Conservation (phyloP, 2,329 filamentous ascomycete species). For the Colletotrichum sp. region DNA sequence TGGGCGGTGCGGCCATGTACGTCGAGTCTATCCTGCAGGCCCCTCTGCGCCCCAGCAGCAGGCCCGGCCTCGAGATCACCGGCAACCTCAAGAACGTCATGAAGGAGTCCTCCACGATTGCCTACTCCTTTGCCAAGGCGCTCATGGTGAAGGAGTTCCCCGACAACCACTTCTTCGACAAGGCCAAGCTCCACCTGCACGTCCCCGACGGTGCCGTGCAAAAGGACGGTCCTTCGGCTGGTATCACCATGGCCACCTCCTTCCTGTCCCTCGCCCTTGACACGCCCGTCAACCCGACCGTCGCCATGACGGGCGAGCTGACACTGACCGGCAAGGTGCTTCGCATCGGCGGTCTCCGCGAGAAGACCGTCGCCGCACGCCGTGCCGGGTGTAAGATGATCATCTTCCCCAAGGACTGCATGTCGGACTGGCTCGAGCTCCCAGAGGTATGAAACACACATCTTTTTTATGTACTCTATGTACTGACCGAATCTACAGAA, state of each 20-base stretch:
- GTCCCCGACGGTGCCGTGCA: slow-evolving; percentile 95
- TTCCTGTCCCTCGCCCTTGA: slow-evolving; percentile 86
- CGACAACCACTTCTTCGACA: slow-evolving; percentile 94
- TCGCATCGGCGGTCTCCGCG: slow-evolving; percentile 88
- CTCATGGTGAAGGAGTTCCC: slow-evolving; percentile 85
- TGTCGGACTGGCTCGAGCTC: slow-evolving; percentile 96
- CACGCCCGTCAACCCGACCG: slow-evolving; percentile 77
- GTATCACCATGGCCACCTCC: slow-evolving; percentile 98
- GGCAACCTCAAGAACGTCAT: slow-evolving; percentile 96
- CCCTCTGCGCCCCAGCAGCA: slow-evolving; percentile 73
- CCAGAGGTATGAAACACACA: slow-evolving; percentile 75
- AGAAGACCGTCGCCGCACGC: slow-evolving; percentile 96
- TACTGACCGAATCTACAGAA: slow-evolving; percentile 64
- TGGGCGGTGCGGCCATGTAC: slow-evolving; percentile 96
- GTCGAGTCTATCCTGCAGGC: slow-evolving; percentile 95
- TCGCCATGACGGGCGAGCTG: slow-evolving; percentile 97
- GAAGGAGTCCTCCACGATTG: slow-evolving; percentile 96
- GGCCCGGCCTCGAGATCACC: slow-evolving; percentile 85
- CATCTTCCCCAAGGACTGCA: slow-evolving; percentile 94
- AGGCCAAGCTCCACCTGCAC: slow-evolving; percentile 93
- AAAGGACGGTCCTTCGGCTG: slow-evolving; percentile 92
- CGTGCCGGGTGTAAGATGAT: slow-evolving; percentile 91
- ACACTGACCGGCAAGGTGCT: slow-evolving; percentile 97
- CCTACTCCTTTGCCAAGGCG: slow-evolving; percentile 94
- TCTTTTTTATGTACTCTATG: background rate